These are phyloP conservation scores for Cordyceps militaris DNA, from an alignment of 2,329 filamentous ascomycete genomes.

Conservation along the genomic window DNA sequence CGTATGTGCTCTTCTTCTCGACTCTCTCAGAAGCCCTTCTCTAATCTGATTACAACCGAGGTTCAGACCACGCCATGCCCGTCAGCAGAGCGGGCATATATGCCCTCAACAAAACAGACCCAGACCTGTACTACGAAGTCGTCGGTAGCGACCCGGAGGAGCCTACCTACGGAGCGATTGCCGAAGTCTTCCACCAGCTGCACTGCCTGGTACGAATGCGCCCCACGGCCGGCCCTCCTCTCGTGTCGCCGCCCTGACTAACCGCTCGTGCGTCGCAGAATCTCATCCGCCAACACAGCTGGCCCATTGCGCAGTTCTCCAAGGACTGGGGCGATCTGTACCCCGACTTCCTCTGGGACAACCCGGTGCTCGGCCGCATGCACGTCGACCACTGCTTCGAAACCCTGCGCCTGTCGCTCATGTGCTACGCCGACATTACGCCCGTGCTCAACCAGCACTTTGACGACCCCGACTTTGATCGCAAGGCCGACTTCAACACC, in stretches of 20 bases:
- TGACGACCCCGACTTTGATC: constrained; percentile 5
- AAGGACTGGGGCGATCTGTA: constrained; percentile 13
- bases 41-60: neutral
- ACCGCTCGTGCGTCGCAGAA: neutral
- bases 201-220: constrained; percentile 14
- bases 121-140: constrained; percentile 7
- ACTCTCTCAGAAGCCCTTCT: neutral
- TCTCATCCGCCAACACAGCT: constrained; percentile 13
- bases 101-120: constrained; percentile 5
- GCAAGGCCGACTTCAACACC: constrained; percentile 13
- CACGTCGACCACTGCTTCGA: constrained; percentile 28
- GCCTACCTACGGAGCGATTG: constrained; percentile 9
- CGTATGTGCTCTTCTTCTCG: neutral
- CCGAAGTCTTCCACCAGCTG: constrained; percentile 16
- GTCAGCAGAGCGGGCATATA: constrained; percentile 5
- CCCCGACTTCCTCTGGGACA: constrained; percentile 6
- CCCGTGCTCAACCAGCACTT: constrained; percentile 12
- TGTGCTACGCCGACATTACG: constrained; percentile 14
- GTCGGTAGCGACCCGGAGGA: constrained; percentile 8
- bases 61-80: constrained; percentile 7
- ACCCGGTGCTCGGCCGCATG: constrained; percentile 6
- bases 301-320: constrained; percentile 7
- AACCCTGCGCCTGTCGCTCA: constrained; percentile 20
- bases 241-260: neutral
- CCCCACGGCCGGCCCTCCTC: neutral